Conservation (phyloP, 352 stramenopile species). For the Globisporangium emineosum region DNA sequence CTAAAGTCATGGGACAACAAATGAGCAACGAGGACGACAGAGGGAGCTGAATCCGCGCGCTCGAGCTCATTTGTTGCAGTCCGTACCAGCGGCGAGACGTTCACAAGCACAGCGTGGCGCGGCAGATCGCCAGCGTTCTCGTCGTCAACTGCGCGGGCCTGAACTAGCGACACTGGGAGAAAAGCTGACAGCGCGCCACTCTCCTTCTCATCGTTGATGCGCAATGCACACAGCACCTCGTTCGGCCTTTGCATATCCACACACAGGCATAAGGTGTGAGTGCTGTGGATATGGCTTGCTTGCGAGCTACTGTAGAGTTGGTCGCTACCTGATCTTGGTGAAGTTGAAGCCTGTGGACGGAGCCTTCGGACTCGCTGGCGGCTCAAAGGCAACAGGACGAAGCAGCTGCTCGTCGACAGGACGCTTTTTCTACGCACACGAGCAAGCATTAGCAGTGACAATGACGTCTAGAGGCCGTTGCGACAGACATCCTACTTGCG, state of each 20-base stretch:
- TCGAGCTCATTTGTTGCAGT: no score
- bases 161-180: background rate
- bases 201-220: constrained; percentile 17
- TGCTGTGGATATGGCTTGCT: no score
- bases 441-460: background rate
- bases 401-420: constrained; percentile 35
- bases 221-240: constrained; percentile 50
- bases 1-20: constrained; percentile 19
- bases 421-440: constrained; percentile 32
- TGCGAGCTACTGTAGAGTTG: no score
- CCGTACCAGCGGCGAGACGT: constrained; percentile 70
- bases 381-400: background rate
- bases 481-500: constrained; percentile 20
- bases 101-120: constrained; percentile 43
- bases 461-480: background rate
- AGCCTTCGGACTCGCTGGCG: background rate
- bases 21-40: background rate
- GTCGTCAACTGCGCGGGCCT: background rate
- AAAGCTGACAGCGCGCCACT: background rate
- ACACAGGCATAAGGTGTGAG: no score
- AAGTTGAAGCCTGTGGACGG: constrained; percentile 49
- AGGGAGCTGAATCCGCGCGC: no score
- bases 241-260: constrained; percentile 23
- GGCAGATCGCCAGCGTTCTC: background rate
- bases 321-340: constrained; percentile 61